A percentile compares a stretch with the other conserved stretches of the same genome.
These are phyloP conservation scores for Naganishia albida DNA, from an alignment of 1,284 basidiomycete species.

Conservation along the genomic window DNA sequence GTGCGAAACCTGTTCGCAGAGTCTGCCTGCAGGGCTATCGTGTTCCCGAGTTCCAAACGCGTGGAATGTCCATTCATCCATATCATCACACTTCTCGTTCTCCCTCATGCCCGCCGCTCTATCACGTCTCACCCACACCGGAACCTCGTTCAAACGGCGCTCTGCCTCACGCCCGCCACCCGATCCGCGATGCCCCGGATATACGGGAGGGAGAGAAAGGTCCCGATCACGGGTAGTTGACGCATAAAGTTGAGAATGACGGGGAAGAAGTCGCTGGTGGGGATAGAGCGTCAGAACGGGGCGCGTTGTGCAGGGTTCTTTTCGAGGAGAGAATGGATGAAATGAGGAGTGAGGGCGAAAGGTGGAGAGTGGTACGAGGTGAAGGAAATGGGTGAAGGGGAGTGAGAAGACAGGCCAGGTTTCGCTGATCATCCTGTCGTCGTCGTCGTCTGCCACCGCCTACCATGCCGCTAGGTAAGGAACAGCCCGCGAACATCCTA, in stretches of 20 bases:
- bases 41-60: too few relatives aligned
- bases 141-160: constrained; percentile 43
- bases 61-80: neutral
- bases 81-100: neutral
- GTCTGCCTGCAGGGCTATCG: too few relatives aligned
- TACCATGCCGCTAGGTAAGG: too few relatives aligned
- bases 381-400: neutral
- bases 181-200: constrained; percentile 59
- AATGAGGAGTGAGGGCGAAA: neutral
- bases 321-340: neutral
- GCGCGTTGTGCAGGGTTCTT: too few relatives aligned
- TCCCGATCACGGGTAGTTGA: constrained; percentile 91
- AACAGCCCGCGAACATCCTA: too few relatives aligned
- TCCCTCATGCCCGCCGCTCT: too few relatives aligned
- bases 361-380: too few relatives aligned
- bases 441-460: too few relatives aligned
- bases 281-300: neutral
- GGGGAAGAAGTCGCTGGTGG: constrained; percentile 94
- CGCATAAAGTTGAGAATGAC: constrained; percentile 94
- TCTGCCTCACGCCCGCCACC: constrained; percentile 52
- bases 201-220: constrained; percentile 80
- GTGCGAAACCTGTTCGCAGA: too few relatives aligned
- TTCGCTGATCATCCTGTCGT: too few relatives aligned
- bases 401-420: too few relatives aligned
- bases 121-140: neutral